Evolutionary conservation across 1,284 basidiomycete species (phyloP).

Genomic region (Agaricales sp.): DNA sequence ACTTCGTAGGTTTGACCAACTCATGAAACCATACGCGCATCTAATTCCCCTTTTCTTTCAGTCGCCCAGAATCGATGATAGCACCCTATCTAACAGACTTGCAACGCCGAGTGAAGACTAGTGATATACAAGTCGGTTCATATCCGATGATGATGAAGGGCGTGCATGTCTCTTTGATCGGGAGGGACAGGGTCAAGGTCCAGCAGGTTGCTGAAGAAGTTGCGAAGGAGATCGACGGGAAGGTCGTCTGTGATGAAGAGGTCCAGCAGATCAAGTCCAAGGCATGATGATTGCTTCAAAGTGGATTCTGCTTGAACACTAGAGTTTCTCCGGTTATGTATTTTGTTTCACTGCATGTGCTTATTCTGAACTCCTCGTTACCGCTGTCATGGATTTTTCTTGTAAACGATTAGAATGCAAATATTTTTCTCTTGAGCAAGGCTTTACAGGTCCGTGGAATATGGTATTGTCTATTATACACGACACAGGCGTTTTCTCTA

Average conservation of each 20-base stretch:
- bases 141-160: conserved; percentile 62
- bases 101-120: conserved; percentile 62
- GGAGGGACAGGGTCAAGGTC: conserved; percentile 46
- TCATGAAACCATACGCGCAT: conserved; percentile 3
- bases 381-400: no score
- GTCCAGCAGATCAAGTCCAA: conserved; percentile 15
- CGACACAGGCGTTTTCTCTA: no score
- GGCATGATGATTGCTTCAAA: no score
- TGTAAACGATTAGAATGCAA: no score
- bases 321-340: no score
- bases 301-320: no score
- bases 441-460: no score
- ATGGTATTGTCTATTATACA: no score
- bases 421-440: no score
- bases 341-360: no score
- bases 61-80: conserved; percentile 80
- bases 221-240: conserved; percentile 43
- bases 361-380: no score
- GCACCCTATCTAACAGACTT: conserved; percentile 80
- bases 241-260: conserved; percentile 52
- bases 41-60: conserved; percentile 19
- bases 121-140: conserved; percentile 77
- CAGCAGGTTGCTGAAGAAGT: conserved; percentile 60
- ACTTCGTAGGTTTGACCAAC: conserved; percentile 44
- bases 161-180: conserved; percentile 73